Conservation (phyloP, 805 yeast species). For the Yarrowia bubula region DNA sequence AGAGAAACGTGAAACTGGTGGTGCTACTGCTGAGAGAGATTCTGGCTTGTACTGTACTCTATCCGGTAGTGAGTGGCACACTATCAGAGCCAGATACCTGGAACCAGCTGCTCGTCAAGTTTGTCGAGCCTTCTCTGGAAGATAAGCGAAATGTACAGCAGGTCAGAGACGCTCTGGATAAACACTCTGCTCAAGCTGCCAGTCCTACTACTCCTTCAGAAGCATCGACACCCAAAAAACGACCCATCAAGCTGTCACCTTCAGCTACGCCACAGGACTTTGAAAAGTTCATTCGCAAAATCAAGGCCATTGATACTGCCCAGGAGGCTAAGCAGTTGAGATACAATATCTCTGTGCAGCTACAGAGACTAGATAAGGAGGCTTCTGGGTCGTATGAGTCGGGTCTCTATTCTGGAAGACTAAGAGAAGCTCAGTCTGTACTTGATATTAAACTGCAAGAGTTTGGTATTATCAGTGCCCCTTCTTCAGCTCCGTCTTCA, state of each 20-base stretch:
- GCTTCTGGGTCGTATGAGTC: slow-evolving; percentile 28
- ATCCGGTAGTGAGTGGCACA: slow-evolving; percentile 49
- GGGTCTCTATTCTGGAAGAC: background rate
- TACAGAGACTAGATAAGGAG: slow-evolving; percentile 44
- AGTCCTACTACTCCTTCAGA: slow-evolving; percentile 4
- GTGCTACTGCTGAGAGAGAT: slow-evolving; percentile 59
- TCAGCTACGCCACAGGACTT: slow-evolving; percentile 44
- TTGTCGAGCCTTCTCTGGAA: slow-evolving; percentile 61
- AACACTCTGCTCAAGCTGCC: slow-evolving; percentile 45
- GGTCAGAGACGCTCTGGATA: slow-evolving; percentile 65
- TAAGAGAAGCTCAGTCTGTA: slow-evolving; percentile 1
- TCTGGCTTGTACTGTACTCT: slow-evolving; percentile 54
- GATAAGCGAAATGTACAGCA: slow-evolving; percentile 73
- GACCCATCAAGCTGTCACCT: slow-evolving; percentile 40
- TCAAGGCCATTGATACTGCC: slow-evolving; percentile 40
- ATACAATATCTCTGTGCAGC: slow-evolving; percentile 49
- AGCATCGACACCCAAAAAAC: slow-evolving; percentile 27
- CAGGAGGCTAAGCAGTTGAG: slow-evolving; percentile 51
- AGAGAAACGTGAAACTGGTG: slow-evolving; percentile 51
- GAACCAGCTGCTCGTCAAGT: slow-evolving; percentile 61
- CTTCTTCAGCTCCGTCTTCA: background rate
- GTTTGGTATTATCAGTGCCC: background rate
- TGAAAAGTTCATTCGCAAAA: slow-evolving; percentile 44
- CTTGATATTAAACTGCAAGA: slow-evolving; percentile 3
- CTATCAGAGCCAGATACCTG: slow-evolving; percentile 72